phyloP scores from a whole-genome alignment of 2,329 filamentous ascomycete species.

The Pseudogymnoascus sp. region DNA sequence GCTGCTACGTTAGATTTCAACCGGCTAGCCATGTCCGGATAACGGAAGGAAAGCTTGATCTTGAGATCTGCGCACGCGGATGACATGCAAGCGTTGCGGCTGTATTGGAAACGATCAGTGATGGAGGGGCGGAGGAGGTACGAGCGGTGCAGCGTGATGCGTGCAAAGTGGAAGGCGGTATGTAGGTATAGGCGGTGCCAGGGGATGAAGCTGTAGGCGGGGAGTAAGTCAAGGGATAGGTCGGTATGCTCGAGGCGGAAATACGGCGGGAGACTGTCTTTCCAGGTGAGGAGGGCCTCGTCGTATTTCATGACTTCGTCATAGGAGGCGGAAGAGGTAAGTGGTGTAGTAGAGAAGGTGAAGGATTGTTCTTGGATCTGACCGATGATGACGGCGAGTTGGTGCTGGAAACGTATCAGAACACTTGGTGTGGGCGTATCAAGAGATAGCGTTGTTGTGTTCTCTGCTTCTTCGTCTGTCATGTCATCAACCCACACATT shows the following conservation, averaged over 20 bases:
- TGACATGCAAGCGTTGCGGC: slow-evolving; percentile 34
- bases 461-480: slow-evolving; percentile 26
- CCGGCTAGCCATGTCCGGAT: slow-evolving; percentile 27
- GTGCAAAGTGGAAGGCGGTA: slow-evolving; percentile 33
- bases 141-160: slow-evolving; percentile 34
- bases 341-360: slow-evolving; percentile 19
- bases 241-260: slow-evolving; percentile 30
- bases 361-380: slow-evolving; percentile 35
- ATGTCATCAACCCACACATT: slow-evolving; percentile 34
- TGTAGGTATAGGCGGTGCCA: slow-evolving; percentile 35
- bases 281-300: slow-evolving; percentile 29
- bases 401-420: slow-evolving; percentile 27
- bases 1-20: slow-evolving; percentile 31
- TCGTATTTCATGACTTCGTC: slow-evolving; percentile 32
- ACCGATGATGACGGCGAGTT: slow-evolving; percentile 31
- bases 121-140: slow-evolving; percentile 35
- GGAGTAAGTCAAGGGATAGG: slow-evolving; percentile 24
- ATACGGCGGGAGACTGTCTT: slow-evolving; percentile 28
- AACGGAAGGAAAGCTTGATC: slow-evolving; percentile 30
- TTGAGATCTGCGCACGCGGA: slow-evolving; percentile 36
- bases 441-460: slow-evolving; percentile 20
- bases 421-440: slow-evolving; percentile 30
- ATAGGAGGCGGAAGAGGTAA: slow-evolving; percentile 29
- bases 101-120: slow-evolving; percentile 33
- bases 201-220: slow-evolving; percentile 23